Percentiles rank a stretch among this genome's conserved stretches.
Conservation (phyloP, 805 yeast genomes). For the Spathaspora girioi region DNA sequence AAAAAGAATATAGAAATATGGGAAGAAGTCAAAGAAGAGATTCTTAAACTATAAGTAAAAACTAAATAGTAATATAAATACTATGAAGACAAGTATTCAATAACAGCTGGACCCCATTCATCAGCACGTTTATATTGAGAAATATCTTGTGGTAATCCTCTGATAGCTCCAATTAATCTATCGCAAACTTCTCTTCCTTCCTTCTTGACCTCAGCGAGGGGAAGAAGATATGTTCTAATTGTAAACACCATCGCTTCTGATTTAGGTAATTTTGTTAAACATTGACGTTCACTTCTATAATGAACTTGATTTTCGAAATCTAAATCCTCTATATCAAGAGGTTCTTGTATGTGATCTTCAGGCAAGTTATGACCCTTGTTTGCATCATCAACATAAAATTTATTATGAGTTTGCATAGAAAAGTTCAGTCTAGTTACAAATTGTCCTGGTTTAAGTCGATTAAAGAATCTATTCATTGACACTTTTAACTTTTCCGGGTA, state of each 20-base stretch:
- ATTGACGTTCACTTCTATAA: constrained; percentile 42
- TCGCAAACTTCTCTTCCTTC: constrained; percentile 38
- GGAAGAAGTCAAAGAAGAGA: constrained; percentile 55
- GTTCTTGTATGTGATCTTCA: constrained; percentile 19
- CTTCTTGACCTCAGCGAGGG: constrained; percentile 27
- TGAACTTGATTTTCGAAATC: constrained; percentile 38
- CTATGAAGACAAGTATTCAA: constrained; percentile 15
- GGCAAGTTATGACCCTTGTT: constrained; percentile 38
- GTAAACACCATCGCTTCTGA: constrained; percentile 39
- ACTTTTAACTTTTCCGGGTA: constrained; percentile 35
- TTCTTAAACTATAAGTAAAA: constrained; percentile 16
- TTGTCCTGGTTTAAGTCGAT: constrained; percentile 30
- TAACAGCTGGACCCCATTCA: constrained; percentile 70
- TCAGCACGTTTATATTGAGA: constrained; percentile 59
- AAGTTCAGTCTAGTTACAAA: constrained; percentile 40
- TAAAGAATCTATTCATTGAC: constrained; percentile 41
- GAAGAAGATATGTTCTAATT: constrained; percentile 37
- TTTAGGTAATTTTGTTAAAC: constrained; percentile 35
- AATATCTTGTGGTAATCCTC: constrained; percentile 56
- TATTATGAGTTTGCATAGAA: constrained; percentile 36
- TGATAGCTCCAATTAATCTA: constrained; percentile 60
- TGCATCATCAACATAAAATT: constrained; percentile 33
- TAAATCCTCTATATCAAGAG: constrained; percentile 24
- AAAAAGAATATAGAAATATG: constrained; percentile 62
- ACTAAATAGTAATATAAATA: background rate